A percentile compares a stretch with the other conserved stretches of the same genome.
Conservation (phyloP, 2,329 filamentous ascomycete species). For the Apiospora phragmitis region DNA sequence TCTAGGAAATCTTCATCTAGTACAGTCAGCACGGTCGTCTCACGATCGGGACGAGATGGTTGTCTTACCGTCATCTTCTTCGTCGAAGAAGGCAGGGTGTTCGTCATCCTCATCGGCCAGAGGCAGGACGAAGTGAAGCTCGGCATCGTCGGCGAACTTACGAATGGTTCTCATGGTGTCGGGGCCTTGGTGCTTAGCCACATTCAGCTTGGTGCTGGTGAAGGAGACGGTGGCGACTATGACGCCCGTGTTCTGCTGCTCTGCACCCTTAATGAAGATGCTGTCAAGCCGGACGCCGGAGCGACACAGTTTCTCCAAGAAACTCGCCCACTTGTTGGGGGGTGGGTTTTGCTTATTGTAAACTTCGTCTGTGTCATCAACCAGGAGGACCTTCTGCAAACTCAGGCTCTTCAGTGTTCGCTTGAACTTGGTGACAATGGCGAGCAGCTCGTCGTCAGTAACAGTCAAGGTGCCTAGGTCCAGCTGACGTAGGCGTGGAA, state of each 20-base stretch:
- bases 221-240: neutral
- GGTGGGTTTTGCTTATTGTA: conserved; percentile 6
- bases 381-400: conserved; percentile 6
- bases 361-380: neutral
- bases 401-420: neutral
- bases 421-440: conserved; percentile 4
- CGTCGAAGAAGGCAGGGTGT: neutral
- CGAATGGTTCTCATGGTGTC: conserved; percentile 6
- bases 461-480: neutral
- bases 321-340: neutral
- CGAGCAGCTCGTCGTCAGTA: conserved; percentile 6
- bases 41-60: neutral
- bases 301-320: neutral
- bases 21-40: neutral
- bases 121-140: neutral
- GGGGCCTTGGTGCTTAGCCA: neutral
- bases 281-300: neutral
- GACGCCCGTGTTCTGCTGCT: neutral
- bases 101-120: conserved; percentile 1
- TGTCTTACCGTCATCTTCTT: conserved; percentile 4
- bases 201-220: neutral
- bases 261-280: conserved; percentile 3
- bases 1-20: neutral
- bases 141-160: neutral
- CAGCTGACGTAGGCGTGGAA: neutral